Conservation (phyloP, 2,329 filamentous ascomycete species). For the Aureobasidium sp. region DNA sequence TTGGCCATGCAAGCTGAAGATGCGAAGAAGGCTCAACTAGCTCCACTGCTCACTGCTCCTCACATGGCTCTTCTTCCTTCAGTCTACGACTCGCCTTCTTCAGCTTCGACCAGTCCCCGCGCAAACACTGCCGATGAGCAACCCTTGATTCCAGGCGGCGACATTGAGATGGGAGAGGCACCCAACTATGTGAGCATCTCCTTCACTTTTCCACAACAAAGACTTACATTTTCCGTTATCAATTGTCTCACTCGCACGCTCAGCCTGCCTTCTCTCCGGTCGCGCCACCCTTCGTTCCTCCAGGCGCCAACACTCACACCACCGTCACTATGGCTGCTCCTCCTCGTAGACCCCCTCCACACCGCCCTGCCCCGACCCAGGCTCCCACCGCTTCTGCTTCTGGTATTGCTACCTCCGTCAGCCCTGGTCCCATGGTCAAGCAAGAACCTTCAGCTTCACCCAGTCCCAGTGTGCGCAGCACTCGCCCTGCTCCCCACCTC, state of each 20-base stretch:
- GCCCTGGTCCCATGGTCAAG: neutral
- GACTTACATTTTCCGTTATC: neutral
- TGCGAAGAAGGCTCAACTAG: too few species aligned
- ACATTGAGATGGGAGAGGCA: neutral
- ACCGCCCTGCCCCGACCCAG: neutral
- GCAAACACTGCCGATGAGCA: too few species aligned
- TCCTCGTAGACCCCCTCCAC: neutral
- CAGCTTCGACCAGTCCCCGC: too few species aligned
- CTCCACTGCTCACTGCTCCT: too few species aligned
- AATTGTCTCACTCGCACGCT: neutral
- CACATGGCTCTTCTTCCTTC: too few species aligned
- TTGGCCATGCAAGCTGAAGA: neutral
- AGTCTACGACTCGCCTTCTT: too few species aligned
- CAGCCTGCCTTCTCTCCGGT: neutral
- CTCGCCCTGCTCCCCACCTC: neutral
- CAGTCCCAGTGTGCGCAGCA: neutral
- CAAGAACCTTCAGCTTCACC: neutral
- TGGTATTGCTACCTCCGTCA: too few species aligned
- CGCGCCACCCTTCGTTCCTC: neutral
- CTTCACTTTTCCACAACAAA: too few species aligned
- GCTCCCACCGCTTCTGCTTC: neutral
- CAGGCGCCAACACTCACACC: neutral
- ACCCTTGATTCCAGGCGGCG: neutral
- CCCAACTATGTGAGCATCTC: neutral
- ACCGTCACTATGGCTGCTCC: neutral